These are phyloP conservation scores for Septoria petroselini DNA, from an alignment of 2,329 filamentous ascomycete species.

Conservation along the genomic window DNA sequence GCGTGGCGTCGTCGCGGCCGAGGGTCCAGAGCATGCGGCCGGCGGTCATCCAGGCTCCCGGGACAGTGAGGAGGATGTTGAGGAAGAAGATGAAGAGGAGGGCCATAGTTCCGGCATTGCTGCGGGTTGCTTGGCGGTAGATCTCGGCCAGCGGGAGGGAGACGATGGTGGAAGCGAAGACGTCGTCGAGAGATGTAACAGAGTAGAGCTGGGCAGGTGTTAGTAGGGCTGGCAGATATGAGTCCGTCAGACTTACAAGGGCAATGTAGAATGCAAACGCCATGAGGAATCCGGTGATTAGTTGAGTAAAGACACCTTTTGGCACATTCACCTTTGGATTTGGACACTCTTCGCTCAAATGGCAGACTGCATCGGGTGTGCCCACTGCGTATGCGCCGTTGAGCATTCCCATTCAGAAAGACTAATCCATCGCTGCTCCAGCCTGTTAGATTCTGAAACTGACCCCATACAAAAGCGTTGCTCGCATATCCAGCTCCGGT, in stretches of 20 bases:
- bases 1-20: slow-evolving; percentile 55
- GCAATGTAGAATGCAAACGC: slow-evolving; percentile 46
- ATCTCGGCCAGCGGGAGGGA: slow-evolving; percentile 62
- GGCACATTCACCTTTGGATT: slow-evolving; percentile 53
- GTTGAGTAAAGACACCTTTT: slow-evolving; percentile 52
- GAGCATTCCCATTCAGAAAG: slow-evolving; percentile 60
- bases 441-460: slow-evolving; percentile 45
- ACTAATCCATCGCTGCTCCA: slow-evolving; percentile 54
- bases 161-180: slow-evolving; percentile 45
- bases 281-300: slow-evolving; percentile 52
- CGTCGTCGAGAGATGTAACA: slow-evolving; percentile 56
- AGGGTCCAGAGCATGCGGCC: slow-evolving; percentile 64
- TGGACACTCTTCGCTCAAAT: slow-evolving; percentile 64
- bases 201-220: slow-evolving; percentile 48
- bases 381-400: slow-evolving; percentile 65
- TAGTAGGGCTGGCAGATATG: background rate
- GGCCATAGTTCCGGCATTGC: slow-evolving; percentile 42
- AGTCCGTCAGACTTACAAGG: slow-evolving; percentile 22
- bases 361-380: slow-evolving; percentile 60
- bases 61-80: slow-evolving; percentile 51
- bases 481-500: slow-evolving; percentile 44
- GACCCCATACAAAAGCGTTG: slow-evolving; percentile 43
- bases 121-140: slow-evolving; percentile 53
- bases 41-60: slow-evolving; percentile 58
- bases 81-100: slow-evolving; percentile 50